phyloP scores from a whole-genome alignment of 176 grass and related monocot genomes.

The Paspalum notatum region DNA sequence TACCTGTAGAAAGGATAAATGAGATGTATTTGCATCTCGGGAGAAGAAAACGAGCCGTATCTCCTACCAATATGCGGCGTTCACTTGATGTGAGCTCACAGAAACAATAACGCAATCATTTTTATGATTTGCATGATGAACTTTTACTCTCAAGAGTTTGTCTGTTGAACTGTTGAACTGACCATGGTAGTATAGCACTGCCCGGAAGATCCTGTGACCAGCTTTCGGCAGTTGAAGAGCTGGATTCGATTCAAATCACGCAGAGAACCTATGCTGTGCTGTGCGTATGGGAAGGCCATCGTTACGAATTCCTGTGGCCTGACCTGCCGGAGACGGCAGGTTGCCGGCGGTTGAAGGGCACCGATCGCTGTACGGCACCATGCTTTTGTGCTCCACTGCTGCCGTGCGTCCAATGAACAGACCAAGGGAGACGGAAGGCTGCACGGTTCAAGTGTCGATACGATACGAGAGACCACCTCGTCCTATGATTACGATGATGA shows the following conservation, averaged over 20 bases:
- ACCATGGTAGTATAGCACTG: too few species aligned
- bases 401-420: not conserved
- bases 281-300: not conserved
- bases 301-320: not conserved
- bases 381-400: not conserved
- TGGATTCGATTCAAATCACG: not conserved
- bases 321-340: not conserved
- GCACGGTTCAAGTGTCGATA: too few species aligned
- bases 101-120: not conserved
- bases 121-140: not conserved
- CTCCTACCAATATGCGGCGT: constrained; percentile 1
- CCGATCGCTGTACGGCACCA: not conserved
- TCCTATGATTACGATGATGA: too few species aligned
- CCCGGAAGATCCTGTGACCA: not conserved
- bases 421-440: too few species aligned
- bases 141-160: not conserved
- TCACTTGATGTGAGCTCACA: not conserved
- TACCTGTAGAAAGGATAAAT: not conserved
- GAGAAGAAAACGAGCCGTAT: not conserved
- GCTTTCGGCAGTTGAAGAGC: not conserved
- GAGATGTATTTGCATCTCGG: not conserved
- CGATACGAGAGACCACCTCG: too few species aligned
- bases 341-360: not conserved
- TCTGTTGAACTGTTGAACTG: too few species aligned
- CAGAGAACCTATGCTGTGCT: not conserved